phyloP scores from a whole-genome alignment of 2,329 filamentous ascomycete genomes.

The Aspergillus sp. region DNA sequence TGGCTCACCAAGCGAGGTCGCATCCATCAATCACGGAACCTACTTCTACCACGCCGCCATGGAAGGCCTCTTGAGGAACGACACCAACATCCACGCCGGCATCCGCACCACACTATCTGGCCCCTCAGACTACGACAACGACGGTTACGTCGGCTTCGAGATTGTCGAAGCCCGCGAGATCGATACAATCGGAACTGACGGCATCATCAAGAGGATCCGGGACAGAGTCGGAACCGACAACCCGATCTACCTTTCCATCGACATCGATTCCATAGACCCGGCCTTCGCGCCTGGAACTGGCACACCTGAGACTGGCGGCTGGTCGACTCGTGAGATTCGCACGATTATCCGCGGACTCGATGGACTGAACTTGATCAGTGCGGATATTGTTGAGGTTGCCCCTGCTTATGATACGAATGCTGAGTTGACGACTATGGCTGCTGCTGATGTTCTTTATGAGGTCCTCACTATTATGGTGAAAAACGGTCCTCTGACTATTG shows the following conservation, averaged over 20 bases:
- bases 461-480: slow-evolving; percentile 82
- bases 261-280: slow-evolving; percentile 86
- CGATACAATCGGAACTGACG: slow-evolving; percentile 66
- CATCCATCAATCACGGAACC: slow-evolving; percentile 81
- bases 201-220: slow-evolving; percentile 76
- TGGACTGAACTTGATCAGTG: slow-evolving; percentile 58
- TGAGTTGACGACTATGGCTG: slow-evolving; percentile 55
- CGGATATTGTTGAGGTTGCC: slow-evolving; percentile 63
- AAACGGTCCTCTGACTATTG: slow-evolving; percentile 62
- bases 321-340: slow-evolving; percentile 60
- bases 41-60: slow-evolving; percentile 83
- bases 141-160: slow-evolving; percentile 80
- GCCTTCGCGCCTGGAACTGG: slow-evolving; percentile 61
- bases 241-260: slow-evolving; percentile 78
- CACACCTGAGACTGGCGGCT: slow-evolving; percentile 62
- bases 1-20: slow-evolving; percentile 72
- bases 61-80: slow-evolving; percentile 76
- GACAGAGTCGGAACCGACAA: slow-evolving; percentile 71
- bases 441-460: slow-evolving; percentile 67
- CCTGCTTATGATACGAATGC: slow-evolving; percentile 63
- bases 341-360: slow-evolving; percentile 60
- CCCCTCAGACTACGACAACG: slow-evolving; percentile 78
- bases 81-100: slow-evolving; percentile 83
- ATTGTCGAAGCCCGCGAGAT: slow-evolving; percentile 76
- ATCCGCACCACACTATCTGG: slow-evolving; percentile 81